A percentile compares a stretch with the other conserved stretches of the same genome.
Evolutionary conservation across 179 eudicot species (phyloP).

Genomic region (Sideroxylon spinosum): DNA sequence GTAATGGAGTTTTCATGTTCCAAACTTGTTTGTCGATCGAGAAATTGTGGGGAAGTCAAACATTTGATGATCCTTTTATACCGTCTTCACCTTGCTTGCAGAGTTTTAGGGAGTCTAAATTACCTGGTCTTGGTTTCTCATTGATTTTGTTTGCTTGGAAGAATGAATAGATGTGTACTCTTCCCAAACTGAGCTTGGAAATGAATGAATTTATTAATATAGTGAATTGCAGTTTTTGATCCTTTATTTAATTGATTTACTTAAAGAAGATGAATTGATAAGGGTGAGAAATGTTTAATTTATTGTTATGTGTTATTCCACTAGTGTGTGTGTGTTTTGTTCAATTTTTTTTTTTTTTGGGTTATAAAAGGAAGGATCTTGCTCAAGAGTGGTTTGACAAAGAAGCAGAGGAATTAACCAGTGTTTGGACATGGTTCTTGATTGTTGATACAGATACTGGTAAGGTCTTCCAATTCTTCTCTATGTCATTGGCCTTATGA

Average conservation of each 20-base stretch:
- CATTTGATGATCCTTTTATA: slow-evolving; percentile 15
- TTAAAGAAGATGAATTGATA: neutral
- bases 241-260: neutral
- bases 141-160: slow-evolving; percentile 52
- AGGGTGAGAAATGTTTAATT: neutral
- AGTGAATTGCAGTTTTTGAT: neutral
- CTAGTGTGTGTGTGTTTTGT: too few relatives aligned
- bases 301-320: neutral
- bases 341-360: neutral
- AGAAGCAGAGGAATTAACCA: neutral
- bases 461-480: neutral
- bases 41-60: slow-evolving; percentile 31
- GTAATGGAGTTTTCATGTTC: slow-evolving; percentile 43
- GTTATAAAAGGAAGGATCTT: neutral
- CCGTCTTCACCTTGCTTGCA: slow-evolving; percentile 23
- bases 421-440: neutral
- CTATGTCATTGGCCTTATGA: neutral
- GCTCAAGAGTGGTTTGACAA: neutral
- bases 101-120: slow-evolving; percentile 31
- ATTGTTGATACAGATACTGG: neutral
- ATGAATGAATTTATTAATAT: neutral
- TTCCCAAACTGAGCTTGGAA: neutral
- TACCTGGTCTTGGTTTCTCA: slow-evolving; percentile 39
- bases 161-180: slow-evolving; percentile 32
- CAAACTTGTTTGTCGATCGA: slow-evolving; percentile 36